A percentile compares a stretch with the other conserved stretches of the same genome.
phyloP scores from a whole-genome alignment of 306 rosid genomes.

The Vicia faba region DNA sequence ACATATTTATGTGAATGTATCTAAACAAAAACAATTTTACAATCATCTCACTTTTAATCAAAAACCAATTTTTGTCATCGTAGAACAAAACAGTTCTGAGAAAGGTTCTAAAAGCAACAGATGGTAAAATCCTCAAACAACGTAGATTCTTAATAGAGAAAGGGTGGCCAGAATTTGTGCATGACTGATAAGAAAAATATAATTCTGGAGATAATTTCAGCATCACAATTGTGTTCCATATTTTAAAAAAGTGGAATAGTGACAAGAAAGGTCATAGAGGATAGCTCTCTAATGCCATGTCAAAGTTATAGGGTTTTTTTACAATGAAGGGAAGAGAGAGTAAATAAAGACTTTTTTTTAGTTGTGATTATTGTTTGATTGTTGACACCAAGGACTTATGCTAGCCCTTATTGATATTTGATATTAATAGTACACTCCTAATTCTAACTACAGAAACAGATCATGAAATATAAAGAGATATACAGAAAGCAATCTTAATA shows the following conservation, averaged over 20 bases:
- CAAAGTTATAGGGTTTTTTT: not conserved
- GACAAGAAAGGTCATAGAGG: not conserved
- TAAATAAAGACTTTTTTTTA: slow-evolving; percentile 1
- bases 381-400: not conserved
- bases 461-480: not conserved
- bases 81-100: not conserved
- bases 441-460: not conserved
- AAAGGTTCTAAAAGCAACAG: not conserved
- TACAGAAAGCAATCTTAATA: not conserved
- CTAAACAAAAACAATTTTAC: not conserved
- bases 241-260: not conserved
- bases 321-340: not conserved
- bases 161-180: not conserved
- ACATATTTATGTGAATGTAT: not conserved
- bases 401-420: not conserved
- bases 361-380: slow-evolving; percentile 7
- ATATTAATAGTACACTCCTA: not conserved
- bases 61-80: not conserved
- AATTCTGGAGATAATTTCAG: not conserved
- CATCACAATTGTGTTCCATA: not conserved
- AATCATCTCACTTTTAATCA: not conserved
- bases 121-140: not conserved
- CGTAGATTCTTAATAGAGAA: not conserved
- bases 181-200: not conserved
- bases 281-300: not conserved